phyloP scores from a whole-genome alignment of 1,139 yeast species.

The Suhomyces wounanorum region DNA sequence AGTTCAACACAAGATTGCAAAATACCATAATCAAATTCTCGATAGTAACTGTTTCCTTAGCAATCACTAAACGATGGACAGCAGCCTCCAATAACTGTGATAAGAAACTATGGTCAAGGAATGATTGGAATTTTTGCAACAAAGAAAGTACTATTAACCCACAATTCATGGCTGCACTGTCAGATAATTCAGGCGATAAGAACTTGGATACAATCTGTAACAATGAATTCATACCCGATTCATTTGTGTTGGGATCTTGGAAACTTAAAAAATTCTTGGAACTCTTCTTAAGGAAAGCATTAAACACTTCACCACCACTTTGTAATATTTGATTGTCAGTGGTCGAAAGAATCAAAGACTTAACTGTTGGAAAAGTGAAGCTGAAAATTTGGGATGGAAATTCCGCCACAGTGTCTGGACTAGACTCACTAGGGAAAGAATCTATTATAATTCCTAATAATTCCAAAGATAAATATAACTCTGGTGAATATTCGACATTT shows the following conservation, averaged over 20 bases:
- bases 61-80: constrained; percentile 60
- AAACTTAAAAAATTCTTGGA: constrained; percentile 46
- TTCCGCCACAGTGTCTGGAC: constrained; percentile 19
- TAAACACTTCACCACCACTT: constrained; percentile 73
- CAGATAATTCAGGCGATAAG: constrained; percentile 70
- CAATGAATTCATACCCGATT: constrained; percentile 55
- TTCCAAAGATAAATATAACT: constrained; percentile 67
- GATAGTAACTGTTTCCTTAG: constrained; percentile 69
- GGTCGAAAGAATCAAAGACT: constrained; percentile 53
- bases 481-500: constrained; percentile 52
- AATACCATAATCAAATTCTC: constrained; percentile 78
- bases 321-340: constrained; percentile 82
- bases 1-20: constrained; percentile 65
- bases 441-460: constrained; percentile 60
- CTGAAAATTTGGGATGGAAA: constrained; percentile 53
- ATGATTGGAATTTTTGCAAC: constrained; percentile 56
- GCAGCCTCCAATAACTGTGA: constrained; percentile 72
- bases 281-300: constrained; percentile 58
- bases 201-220: constrained; percentile 67
- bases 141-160: constrained; percentile 70
- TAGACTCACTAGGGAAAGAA: constrained; percentile 29
- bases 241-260: constrained; percentile 37
- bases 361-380: constrained; percentile 53
- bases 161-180: constrained; percentile 74
- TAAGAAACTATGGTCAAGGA: constrained; percentile 51